These are phyloP conservation scores for Biscutella laevigata DNA, from an alignment of 441 rosid species.

Conservation along the genomic window DNA sequence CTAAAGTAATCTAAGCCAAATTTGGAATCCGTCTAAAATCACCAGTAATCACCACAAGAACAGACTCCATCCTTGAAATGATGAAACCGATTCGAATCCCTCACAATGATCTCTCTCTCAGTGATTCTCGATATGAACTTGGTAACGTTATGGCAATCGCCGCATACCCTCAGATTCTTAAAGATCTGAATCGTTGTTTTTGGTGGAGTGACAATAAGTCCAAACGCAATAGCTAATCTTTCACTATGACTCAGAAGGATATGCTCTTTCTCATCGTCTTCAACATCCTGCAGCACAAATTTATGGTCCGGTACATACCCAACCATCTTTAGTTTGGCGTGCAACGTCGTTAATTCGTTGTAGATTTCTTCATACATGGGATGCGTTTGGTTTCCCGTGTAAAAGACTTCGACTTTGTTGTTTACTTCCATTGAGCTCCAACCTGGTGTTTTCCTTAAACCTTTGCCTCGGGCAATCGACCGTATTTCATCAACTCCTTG, in stretches of 20 bases:
- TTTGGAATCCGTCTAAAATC: no score
- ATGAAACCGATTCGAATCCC: conserved; percentile 34
- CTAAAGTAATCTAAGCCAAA: no score
- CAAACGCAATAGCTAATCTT: conserved; percentile 60
- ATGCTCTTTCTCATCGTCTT: conserved; percentile 72
- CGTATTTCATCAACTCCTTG: conserved; percentile 49
- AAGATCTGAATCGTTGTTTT: conserved; percentile 39
- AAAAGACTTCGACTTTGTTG: conserved; percentile 54
- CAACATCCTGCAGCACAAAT: conserved; percentile 67
- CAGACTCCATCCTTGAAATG: conserved; percentile 38
- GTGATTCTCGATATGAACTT: conserved; percentile 27
- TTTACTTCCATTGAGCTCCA: conserved; percentile 65
- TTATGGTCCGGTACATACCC: conserved; percentile 62
- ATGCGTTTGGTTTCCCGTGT: conserved; percentile 55
- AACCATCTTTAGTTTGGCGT: conserved; percentile 39
- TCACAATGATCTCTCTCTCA: conserved; percentile 29
- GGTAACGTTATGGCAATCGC: conserved; percentile 23
- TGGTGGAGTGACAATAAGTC: conserved; percentile 42
- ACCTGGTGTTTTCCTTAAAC: conserved; percentile 71
- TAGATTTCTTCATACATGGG: conserved; percentile 40
- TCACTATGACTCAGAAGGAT: conserved; percentile 61
- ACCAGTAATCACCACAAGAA: conserved; percentile 45
- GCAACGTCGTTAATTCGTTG: conserved; percentile 38
- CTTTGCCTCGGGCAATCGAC: conserved; percentile 46
- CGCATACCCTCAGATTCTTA: conserved; percentile 50